Base-by-base conservation (phyloP, 148 eudicot species). In the Persicaria tinctoria region DNA sequence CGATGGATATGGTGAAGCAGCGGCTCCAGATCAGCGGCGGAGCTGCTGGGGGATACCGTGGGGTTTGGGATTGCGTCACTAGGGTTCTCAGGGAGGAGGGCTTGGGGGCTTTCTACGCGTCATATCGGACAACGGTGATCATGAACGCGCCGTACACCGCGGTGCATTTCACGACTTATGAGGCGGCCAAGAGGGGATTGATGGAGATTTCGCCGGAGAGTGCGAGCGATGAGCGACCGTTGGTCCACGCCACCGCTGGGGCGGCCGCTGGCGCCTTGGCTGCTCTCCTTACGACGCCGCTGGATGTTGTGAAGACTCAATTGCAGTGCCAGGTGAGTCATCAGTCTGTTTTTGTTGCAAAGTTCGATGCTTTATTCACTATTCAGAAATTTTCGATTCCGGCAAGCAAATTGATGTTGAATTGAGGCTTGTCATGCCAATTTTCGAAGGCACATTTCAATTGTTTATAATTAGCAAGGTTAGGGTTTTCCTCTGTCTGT, bases 1-100 rank as follows among this genome's bases (percentile, higher is more conserved):
- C 98, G 0, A 92, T 95, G 98, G 98, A 95, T 79, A 79, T 90
- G 89, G 97, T 95, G 75, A 95, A 95, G 89, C 98, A 95, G 83
- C 76, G 98, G 83, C 78, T 95, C 77, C 98, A 95, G 80, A 78
- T 95, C 49, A 81, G 90, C 12, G 78, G 84, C 1, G 87, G 87
- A 0, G 76, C 38, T 13, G 76, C 82, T 12, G 90, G 96, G 74
- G 92, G 88, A 9, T 94, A 94, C 72, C 82, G 55, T 8, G 97
- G 97, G 49, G 88, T 95, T 32, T 78, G 73, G 86, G 92, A 95
- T 73, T 95, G 98, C 72, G 84, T 92, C 17, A 84, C 55, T 83
- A 80, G 86, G 80, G 87, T 95, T 14, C 59, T 87, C 56, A 85
- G 75, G 81, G 96, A 95, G n/a, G 98, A 95, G 79, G 98, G 98